Evolutionary conservation across 108 stramenopile species (phyloP), one percentile per base, ranked within the genome.

Genomic region (Seminavis robusta): DNA sequence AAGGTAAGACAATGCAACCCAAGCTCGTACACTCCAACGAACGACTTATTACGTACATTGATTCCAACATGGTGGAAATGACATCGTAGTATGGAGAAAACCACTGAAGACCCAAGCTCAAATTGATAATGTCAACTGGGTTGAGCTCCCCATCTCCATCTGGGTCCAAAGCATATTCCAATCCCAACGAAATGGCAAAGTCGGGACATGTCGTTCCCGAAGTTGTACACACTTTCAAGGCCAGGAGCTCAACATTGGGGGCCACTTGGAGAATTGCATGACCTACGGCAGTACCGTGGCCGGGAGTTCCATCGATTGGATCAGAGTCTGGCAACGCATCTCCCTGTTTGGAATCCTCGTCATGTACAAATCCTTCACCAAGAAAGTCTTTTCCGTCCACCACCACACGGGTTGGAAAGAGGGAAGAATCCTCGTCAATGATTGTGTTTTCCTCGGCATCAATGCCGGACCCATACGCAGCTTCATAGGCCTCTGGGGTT

Each of bases 201-300:
- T 60, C 59, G 32, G 67, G 67, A 32, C 67, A 69, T n/a, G n/a
- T n/a, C 7, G 5, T 52, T 16, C 21, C 4, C 17, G 13, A 19
- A 38, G 21, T 26, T n/a, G n/a, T n/a, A 27, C 67, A 69, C 8
- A 47, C 52, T 24, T 54, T 61, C 40, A 40, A 59, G 10, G 60
- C 60, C 7, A 69, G 25, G 25, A 69, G 27, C 11, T 45, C 32
- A 7, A 45, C 67, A 27, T 61, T 40, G 19, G 67, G 67, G 0
- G 67, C 67, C 5, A 69, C 43, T 1, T 59, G 19, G 1, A 55
- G 16, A 41, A 69, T 53, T 9, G 49, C 57, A 9, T 52, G 52
- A 13, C 60, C 59, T 6, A 69, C 67, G 2, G 43, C 43, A 2
- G 67, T 61, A 3, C 67, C 67, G 24, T 69, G 67, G n/a, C n/a